Conservation (phyloP, 2,329 filamentous ascomycete species). For the Metarhizium sp. region DNA sequence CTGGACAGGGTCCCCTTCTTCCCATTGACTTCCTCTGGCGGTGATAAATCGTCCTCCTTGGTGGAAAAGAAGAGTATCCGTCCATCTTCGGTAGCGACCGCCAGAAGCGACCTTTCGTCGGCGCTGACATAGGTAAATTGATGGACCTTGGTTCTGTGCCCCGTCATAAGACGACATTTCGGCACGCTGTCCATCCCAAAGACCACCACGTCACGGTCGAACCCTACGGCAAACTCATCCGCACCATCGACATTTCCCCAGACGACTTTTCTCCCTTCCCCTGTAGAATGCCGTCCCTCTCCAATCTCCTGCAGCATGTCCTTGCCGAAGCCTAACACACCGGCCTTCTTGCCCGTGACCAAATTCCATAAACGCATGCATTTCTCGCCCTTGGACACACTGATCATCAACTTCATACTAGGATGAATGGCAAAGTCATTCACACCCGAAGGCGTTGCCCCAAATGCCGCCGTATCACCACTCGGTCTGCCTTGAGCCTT, state of each 20-base stretch:
- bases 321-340: conserved; percentile 75
- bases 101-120: conserved; percentile 48
- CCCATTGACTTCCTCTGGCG: conserved; percentile 23
- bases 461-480: conserved; percentile 79
- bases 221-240: conserved; percentile 81
- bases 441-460: conserved; percentile 74
- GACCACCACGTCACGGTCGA: conserved; percentile 75
- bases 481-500: conserved; percentile 72
- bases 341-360: conserved; percentile 91
- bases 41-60: conserved; percentile 35
- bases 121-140: conserved; percentile 63
- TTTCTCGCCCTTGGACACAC: conserved; percentile 78
- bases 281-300: conserved; percentile 65
- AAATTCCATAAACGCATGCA: conserved; percentile 95
- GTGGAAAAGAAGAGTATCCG: conserved; percentile 77
- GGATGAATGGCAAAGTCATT: conserved; percentile 95
- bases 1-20: conserved; percentile 33
- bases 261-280: conserved; percentile 72
- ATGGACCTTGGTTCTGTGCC: conserved; percentile 70
- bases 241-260: conserved; percentile 65
- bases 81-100: conserved; percentile 84
- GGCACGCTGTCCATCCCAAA: conserved; percentile 85
- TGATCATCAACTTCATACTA: conserved; percentile 94
- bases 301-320: conserved; percentile 65
- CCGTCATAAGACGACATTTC: conserved; percentile 61